Evolutionary conservation across 192 early-diverging fungal genomes (phyloP).

Genomic region (Coemansia guatemalensis): DNA sequence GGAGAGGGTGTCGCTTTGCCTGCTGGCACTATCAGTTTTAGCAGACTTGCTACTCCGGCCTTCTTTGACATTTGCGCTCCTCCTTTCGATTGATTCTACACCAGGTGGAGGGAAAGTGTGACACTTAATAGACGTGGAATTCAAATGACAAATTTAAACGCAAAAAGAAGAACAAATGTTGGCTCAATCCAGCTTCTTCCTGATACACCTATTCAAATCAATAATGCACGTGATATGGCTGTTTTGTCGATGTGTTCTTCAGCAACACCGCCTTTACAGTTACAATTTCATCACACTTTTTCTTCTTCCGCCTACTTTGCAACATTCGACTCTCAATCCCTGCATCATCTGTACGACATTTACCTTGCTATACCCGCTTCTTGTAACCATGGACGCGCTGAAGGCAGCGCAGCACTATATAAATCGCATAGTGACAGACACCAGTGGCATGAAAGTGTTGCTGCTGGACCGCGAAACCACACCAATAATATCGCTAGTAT

Average conservation of each 20-base stretch:
- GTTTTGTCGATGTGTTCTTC: background rate
- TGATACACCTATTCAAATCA: background rate
- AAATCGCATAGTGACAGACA: constrained; percentile 87
- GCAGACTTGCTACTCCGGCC: constrained; percentile 51
- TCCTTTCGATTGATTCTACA: background rate
- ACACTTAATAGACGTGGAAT: background rate
- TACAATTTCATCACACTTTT: background rate
- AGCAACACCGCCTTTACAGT: too few species aligned
- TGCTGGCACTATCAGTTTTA: constrained; percentile 79
- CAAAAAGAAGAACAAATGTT: background rate
- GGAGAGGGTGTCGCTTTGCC: constrained; percentile 94
- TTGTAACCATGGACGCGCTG: constrained; percentile 69
- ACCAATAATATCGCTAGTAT: constrained; percentile 88
- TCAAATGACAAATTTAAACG: background rate
- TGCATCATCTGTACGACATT: background rate
- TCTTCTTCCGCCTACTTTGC: background rate
- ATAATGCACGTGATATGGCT: background rate
- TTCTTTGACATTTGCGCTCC: constrained; percentile 47
- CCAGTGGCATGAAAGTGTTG: constrained; percentile 96
- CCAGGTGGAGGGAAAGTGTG: background rate
- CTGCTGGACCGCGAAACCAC: constrained; percentile 95
- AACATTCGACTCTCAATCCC: constrained; percentile 3
- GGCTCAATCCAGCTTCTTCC: background rate
- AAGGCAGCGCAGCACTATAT: constrained; percentile 86
- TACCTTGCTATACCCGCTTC: background rate